These are phyloP conservation scores for Plasmopara muralis DNA, from an alignment of 352 stramenopile genomes.

Conservation along the genomic window DNA sequence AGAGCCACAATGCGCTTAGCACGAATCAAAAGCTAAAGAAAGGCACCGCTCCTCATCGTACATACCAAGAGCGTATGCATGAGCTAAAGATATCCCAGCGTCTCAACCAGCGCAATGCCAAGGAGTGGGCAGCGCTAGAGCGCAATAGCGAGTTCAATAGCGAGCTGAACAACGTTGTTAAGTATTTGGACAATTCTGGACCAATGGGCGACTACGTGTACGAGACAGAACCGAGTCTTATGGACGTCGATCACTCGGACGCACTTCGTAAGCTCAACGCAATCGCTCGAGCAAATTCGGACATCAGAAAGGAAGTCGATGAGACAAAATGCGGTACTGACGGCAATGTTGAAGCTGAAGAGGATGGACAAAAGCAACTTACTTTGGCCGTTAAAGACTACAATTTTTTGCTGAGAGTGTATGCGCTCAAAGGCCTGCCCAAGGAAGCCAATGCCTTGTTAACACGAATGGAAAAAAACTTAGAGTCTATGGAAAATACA, in stretches of 20 bases:
- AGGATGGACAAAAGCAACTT: slow-evolving; percentile 10
- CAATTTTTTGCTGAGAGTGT: slow-evolving; percentile 69
- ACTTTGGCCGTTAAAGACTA: slow-evolving; percentile 56
- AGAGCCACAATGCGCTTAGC: slow-evolving; percentile 22
- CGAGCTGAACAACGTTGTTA: slow-evolving; percentile 63
- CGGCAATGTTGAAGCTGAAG: slow-evolving; percentile 16
- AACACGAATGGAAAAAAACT: slow-evolving; percentile 64
- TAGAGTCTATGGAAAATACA: slow-evolving; percentile 7
- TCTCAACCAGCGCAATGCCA: slow-evolving; percentile 40
- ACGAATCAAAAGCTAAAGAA: slow-evolving; percentile 73
- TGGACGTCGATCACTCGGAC: slow-evolving; percentile 55
- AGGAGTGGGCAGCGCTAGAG: slow-evolving; percentile 51
- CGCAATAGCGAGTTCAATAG: slow-evolving; percentile 45
- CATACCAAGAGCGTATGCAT: slow-evolving; percentile 42
- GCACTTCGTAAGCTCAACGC: slow-evolving; percentile 65
- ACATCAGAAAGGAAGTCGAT: slow-evolving; percentile 38
- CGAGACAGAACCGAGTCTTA: slow-evolving; percentile 48
- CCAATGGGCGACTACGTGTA: slow-evolving; percentile 63
- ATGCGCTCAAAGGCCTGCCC: slow-evolving; percentile 53
- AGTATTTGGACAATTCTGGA: slow-evolving; percentile 65
- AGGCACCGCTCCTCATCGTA: slow-evolving; percentile 44
- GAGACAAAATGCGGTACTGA: slow-evolving; percentile 13
- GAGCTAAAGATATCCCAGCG: slow-evolving; percentile 34
- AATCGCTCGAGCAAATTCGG: slow-evolving; percentile 37
- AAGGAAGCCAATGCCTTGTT: slow-evolving; percentile 68